Evolutionary conservation across 2,329 filamentous ascomycete genomes (phyloP), one percentile per base, ranked within the genome.

Genomic region (Diaporthe aspalathi): DNA sequence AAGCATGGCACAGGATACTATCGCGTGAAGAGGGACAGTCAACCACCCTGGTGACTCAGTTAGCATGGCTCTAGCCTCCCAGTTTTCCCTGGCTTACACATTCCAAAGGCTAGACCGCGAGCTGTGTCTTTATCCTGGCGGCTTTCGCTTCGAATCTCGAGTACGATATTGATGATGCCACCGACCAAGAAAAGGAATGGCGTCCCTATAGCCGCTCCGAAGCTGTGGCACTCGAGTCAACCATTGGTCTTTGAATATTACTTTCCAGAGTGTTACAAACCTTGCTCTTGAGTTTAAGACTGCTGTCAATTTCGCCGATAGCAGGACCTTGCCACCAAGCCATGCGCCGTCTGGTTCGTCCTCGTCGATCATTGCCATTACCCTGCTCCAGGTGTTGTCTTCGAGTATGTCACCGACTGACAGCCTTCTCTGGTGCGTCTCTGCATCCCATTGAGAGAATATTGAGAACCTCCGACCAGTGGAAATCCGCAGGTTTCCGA

Each of bases 11-110:
- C 77, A 78, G 3, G 79, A 77, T 2, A 79, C 74, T 11, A 79
- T 79, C 50, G 79, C 79, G 4, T 80, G 75, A 35, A 78, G 77
- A 1, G 78, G 78, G 49, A 80, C 78, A 12, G 79, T 77, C 78
- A 80, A 80, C 78, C 78, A 80, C 79, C 79, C 79, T 79, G 32
- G 6, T 8, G 5, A 40, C 2, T 17, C 16, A 16, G 20, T 54
- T 20, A 70, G 60, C 11, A 4, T 29, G 2, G 5, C 5, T 16
- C 32, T 7, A 52, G 9, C 4, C 20, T 5, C 29, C 14, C 12
- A 40, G 54, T 3, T 6, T 27, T 2, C 7, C 27, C 38, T 49
- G 17, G 75, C 78, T 75, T 73, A 80, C 79, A 80, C 73, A 80
- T 76, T n/a, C 78, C 79, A 65, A 80, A 79, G 5, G 77, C 79